Base-by-base conservation (phyloP, 2,329 filamentous ascomycete genomes). In the Sphaerulina vaccinii region DNA sequence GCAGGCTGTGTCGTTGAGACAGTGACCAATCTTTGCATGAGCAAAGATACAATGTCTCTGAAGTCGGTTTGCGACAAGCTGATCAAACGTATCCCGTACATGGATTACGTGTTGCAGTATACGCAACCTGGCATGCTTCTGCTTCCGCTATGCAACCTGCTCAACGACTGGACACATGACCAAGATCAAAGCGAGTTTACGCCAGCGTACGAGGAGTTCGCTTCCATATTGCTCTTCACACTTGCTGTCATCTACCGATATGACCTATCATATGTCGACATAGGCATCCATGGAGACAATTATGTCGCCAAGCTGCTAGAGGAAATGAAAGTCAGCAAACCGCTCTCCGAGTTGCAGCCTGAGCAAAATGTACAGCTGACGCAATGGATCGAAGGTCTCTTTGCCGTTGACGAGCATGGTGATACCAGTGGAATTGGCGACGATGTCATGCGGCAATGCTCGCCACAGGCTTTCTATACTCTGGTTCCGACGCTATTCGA, bases 131-230 rank as follows among this genome's bases (percentile, higher is more conserved):
- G 80, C 0, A 79, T 79, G n/a, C 80, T 93, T 9, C 71, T 93
- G 2, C 81, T 83, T 42, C 88, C 88, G 1, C 70, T 93, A 1
- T 91, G 87, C 66, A 82, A 84, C 18, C 74, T 92, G 9, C 75
- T 95, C 10, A 88, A 93, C 61, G 82, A 82, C 55, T 93, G 88
- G 88, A 77, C 80, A 9, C 89, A 91, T 61, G 88, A 92, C 33
- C 87, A 90, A 55, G 88, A 92, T 60, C 87, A 91, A 70, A 78
- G 76, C 47, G 89, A 93, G 65, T 90, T 90, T 61, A 88, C 92
- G 65, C 88, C 88, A 0, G 83, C 90, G 0, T 93, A 93, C 61
- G 89, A 93, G 63, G 89, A 95, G 61, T 93, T 92, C 59, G 87
- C 88, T 0, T 83, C 86, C 0, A 84, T 91, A 13, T 71, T 93